Evolutionary conservation across 1,284 basidiomycete species (phyloP), one percentile per base, ranked within the genome.

Genomic region (Apiotrichum laibachii): DNA sequence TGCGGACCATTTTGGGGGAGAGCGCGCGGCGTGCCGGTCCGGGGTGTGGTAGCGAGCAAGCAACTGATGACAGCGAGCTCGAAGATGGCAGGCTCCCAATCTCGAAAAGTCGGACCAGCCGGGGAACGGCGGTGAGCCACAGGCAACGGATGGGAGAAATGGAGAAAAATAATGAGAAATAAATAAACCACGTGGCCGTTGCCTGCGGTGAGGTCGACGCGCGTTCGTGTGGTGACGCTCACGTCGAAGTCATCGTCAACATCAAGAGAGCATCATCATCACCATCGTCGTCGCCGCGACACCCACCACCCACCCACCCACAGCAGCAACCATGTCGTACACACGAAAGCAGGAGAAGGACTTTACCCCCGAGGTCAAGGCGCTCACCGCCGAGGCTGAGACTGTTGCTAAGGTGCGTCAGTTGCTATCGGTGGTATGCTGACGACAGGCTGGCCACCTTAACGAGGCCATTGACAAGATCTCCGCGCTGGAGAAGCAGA

Each of bases 391-490:
- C 1, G 73, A 80, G 60, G 80, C 72, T 0, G 79, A 81, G 64
- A 60, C 72, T 45, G 67, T 82, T 12, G 79, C 80, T 13, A 75
- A 80, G 64, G 80, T 81, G 54, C 2, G 51, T 43, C 56, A 10
- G 21, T 21, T 9, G 44, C 11, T 26, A 9, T 5, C 2, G 11
- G 8, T 13, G 19, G 18, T n/a, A n/a, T 19, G 51, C 53, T 61
- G 31, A 59, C 54, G 50, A 12, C 63, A 81, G 81, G 66, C 85
- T 57, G 90, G 89, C 46, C 87, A 88, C 77, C 82, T 94, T 46
- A 84, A 88, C 71, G 88, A 91, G 45, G 92, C 89, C 15, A 80
- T 98, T 19, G 96, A 99, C 78, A 92, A 90, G 79, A 85, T 99
- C 56, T 84, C 92, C 58, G 80, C 81, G 5, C 82, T 99, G 1